Evolutionary conservation across 331 rosid species (phyloP).

Genomic region (Rhamnella rubrinervis): DNA sequence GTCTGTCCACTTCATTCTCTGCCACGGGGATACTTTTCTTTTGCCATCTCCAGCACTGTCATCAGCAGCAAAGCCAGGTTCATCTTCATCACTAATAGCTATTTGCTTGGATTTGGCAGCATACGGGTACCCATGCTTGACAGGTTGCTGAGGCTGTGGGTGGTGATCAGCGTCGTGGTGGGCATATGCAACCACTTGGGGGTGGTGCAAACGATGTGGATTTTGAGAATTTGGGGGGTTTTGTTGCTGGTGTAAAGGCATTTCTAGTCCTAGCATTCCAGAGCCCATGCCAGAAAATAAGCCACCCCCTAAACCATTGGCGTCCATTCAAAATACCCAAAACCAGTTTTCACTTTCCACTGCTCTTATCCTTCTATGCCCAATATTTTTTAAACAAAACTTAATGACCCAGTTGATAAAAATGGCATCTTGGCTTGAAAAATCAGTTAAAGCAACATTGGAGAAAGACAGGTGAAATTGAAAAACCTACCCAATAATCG

Average conservation of each 20-base stretch:
- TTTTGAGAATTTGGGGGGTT: slow-evolving; percentile 42
- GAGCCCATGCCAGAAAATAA: slow-evolving; percentile 54
- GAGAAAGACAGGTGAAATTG: neutral
- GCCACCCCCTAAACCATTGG: slow-evolving; percentile 59
- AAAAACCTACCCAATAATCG: slow-evolving; percentile 10
- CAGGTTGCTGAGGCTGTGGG: slow-evolving; percentile 35
- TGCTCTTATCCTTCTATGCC: neutral
- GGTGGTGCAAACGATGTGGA: slow-evolving; percentile 46
- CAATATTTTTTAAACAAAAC: neutral
- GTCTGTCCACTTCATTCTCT: slow-evolving; percentile 98
- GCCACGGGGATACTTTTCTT: slow-evolving; percentile 82
- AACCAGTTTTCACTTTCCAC: neutral
- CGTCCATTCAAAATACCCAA: slow-evolving; percentile 52
- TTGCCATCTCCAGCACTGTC: slow-evolving; percentile 55
- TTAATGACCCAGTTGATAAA: slow-evolving; percentile 1
- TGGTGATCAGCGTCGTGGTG: slow-evolving; percentile 55
- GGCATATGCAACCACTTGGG: slow-evolving; percentile 49
- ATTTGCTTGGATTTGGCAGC: slow-evolving; percentile 43
- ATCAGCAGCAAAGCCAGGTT: slow-evolving; percentile 46
- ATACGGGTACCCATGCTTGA: slow-evolving; percentile 45
- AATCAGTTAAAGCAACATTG: neutral
- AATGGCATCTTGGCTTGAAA: neutral
- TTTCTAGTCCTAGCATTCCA: slow-evolving; percentile 63
- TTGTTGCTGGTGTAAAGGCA: slow-evolving; percentile 53
- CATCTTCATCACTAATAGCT: slow-evolving; percentile 71